A percentile compares a stretch with the other conserved stretches of the same genome.
Conservation (phyloP, 192 early-diverging fungal species). For the Podila minutissima region DNA sequence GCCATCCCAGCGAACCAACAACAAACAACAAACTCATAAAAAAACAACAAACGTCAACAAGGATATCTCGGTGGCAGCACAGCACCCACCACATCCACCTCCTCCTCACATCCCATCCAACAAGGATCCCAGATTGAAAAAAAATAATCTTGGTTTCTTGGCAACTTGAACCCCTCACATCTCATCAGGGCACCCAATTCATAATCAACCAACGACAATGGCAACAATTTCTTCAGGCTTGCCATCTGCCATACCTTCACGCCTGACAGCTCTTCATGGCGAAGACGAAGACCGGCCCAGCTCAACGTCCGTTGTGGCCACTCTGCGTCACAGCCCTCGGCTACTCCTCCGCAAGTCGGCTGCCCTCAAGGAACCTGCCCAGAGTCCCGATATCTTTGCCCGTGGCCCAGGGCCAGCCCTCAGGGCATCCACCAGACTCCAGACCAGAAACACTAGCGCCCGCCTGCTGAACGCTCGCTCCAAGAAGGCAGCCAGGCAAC, state of each 20-base stretch:
- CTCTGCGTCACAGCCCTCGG: slow-evolving; percentile 42
- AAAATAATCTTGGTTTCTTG: too few species aligned
- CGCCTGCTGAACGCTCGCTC: slow-evolving; percentile 21
- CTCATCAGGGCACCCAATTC: too few species aligned
- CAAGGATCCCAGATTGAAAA: too few species aligned
- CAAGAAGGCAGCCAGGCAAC: slow-evolving; percentile 41
- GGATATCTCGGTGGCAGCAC: not conserved
- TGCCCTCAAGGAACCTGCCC: slow-evolving; percentile 48
- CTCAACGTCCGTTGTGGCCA: slow-evolving; percentile 45
- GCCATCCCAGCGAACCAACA: not conserved
- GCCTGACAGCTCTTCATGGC: not conserved
- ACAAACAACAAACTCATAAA: not conserved
- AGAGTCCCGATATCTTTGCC: slow-evolving; percentile 52
- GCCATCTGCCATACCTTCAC: not conserved
- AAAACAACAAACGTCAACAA: not conserved
- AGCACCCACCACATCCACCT: too few species aligned
- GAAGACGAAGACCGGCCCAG: slow-evolving; percentile 38
- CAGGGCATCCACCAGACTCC: slow-evolving; percentile 36
- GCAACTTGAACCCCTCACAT: too few species aligned
- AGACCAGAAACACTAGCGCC: slow-evolving; percentile 45
- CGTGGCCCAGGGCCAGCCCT: slow-evolving; percentile 47
- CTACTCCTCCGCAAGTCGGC: slow-evolving; percentile 50
- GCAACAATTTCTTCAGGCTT: not conserved
- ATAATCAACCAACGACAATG: not conserved
- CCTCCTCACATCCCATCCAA: too few species aligned